phyloP scores from a whole-genome alignment of 208 protist species.

The Borovskyia barvae region DNA sequence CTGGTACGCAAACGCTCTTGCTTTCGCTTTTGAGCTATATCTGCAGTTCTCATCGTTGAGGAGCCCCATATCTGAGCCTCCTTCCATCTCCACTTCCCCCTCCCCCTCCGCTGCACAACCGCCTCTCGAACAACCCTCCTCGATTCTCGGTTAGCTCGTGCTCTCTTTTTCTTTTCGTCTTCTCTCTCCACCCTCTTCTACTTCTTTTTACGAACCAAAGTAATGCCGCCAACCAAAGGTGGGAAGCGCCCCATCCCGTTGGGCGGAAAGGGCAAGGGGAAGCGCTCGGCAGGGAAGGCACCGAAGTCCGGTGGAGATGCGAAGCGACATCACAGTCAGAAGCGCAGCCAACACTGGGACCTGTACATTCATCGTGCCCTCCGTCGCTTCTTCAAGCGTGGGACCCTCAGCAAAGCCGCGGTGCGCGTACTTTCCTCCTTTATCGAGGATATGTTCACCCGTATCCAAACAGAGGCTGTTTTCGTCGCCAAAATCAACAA shows the following conservation, averaged over 20 bases:
- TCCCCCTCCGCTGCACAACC: too few species aligned
- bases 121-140: too few species aligned
- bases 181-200: neutral
- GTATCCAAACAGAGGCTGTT: conserved; percentile 96
- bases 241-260: conserved; percentile 84
- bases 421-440: conserved; percentile 99
- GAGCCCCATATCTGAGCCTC: too few species aligned
- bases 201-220: neutral
- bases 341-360: conserved; percentile 88
- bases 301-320: conserved; percentile 74
- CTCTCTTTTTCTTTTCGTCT: neutral
- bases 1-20: neutral
- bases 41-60: too few species aligned
- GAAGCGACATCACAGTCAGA: conserved; percentile 54
- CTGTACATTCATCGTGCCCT: conserved; percentile 95
- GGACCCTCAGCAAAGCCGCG: conserved; percentile 95
- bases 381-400: conserved; percentile 97
- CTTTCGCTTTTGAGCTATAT: neutral
- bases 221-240: conserved; percentile 83
- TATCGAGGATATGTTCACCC: conserved; percentile 98
- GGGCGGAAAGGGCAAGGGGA: conserved; percentile 97
- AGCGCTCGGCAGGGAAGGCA: conserved; percentile 95
- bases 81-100: too few species aligned
- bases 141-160: neutral
- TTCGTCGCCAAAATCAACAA: conserved; percentile 97